Evolutionary conservation across 2,329 filamentous ascomycete genomes (phyloP).

Genomic region (Colletotrichum sp.): DNA sequence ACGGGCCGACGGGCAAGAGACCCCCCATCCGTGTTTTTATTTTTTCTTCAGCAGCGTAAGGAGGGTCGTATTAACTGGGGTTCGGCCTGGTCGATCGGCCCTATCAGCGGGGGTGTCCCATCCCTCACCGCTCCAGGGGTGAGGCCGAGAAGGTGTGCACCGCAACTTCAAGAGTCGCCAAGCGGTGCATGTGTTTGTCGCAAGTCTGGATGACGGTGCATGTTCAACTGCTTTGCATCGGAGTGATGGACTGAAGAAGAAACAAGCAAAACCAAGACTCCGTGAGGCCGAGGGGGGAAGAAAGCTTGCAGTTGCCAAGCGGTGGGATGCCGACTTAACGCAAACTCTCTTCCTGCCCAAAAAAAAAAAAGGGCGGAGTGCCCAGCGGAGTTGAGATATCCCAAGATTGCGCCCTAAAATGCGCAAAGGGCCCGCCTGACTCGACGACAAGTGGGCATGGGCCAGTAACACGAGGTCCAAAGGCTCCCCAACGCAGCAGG

Average conservation of each 20-base stretch:
- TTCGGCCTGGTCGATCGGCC: slow-evolving; percentile 9
- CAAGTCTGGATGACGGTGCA: background rate
- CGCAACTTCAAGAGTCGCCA: background rate
- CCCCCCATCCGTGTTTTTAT: background rate
- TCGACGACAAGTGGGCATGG: slow-evolving; percentile 3
- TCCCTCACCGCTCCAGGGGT: slow-evolving; percentile 4
- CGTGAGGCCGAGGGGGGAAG: background rate
- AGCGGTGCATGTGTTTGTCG: background rate
- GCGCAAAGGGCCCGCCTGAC: background rate
- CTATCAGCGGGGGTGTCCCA: slow-evolving; percentile 13
- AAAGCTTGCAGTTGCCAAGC: slow-evolving; percentile 1
- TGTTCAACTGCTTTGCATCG: background rate
- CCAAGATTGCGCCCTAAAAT: background rate
- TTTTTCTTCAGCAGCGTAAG: background rate
- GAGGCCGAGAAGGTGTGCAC: background rate
- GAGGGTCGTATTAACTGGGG: slow-evolving; percentile 18
- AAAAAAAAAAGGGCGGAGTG: background rate
- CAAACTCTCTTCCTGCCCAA: background rate
- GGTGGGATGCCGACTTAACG: background rate
- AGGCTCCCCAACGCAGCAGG: background rate
- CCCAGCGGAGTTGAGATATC: background rate
- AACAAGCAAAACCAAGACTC: background rate
- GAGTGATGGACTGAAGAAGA: background rate
- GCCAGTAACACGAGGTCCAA: background rate
- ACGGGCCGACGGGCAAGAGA: background rate